Conservation (phyloP, 495 filamentous ascomycete species). For the Rhypophila decipiens region DNA sequence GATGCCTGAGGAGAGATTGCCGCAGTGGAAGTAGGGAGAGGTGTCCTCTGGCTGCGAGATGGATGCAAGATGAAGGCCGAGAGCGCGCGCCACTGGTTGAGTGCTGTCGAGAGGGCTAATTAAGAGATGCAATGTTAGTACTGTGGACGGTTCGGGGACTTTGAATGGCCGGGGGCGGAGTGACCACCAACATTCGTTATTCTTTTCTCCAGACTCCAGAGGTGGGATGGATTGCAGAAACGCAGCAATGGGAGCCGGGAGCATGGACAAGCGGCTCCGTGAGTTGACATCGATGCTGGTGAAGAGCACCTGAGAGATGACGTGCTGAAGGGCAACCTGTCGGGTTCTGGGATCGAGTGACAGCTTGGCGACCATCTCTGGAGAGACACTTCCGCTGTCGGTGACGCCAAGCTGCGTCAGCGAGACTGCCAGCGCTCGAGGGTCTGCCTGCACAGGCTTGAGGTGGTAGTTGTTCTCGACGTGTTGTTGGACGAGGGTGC, state of each 20-base stretch:
- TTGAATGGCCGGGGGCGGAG: not conserved
- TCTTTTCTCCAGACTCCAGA: constrained; percentile 6
- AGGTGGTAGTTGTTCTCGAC: constrained; percentile 30
- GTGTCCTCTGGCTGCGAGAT: constrained; percentile 23
- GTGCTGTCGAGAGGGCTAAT: constrained; percentile 21
- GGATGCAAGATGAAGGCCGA: constrained; percentile 31
- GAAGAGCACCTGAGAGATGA: constrained; percentile 26
- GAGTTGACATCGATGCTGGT: constrained; percentile 22
- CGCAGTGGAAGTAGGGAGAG: constrained; percentile 20
- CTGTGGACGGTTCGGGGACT: not conserved
- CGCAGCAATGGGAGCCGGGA: constrained; percentile 23
- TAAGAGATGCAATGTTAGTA: constrained; percentile 5
- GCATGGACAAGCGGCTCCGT: constrained; percentile 21
- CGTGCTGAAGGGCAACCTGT: constrained; percentile 23
- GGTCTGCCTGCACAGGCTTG: constrained; percentile 16
- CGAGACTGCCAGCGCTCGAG: constrained; percentile 10
- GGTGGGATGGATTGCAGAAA: constrained; percentile 23
- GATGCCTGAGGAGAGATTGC: constrained; percentile 22
- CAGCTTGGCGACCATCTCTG: constrained; percentile 14
- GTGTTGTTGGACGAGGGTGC: constrained; percentile 25
- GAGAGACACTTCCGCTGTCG: constrained; percentile 6
- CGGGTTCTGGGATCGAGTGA: constrained; percentile 23
- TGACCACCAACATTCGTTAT: constrained; percentile 6
- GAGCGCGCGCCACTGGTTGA: constrained; percentile 29
- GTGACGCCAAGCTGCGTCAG: constrained; percentile 23